Evolutionary conservation across 208 protist genomes (phyloP), one percentile per base, ranked within the genome.

Genomic region (Polymyxa betae): DNA sequence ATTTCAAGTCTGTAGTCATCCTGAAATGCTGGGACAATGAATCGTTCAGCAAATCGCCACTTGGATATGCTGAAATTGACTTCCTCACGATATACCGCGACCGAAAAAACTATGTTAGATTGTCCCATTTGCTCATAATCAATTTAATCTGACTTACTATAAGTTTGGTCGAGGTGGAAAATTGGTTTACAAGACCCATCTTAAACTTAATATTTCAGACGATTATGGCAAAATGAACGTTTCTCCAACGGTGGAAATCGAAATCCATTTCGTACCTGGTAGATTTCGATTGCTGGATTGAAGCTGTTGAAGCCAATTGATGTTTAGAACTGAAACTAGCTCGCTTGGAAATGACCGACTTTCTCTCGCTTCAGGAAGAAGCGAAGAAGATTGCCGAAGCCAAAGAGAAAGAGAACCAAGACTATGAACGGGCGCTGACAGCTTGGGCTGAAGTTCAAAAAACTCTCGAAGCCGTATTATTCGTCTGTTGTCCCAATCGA

Each of bases 21-120:
- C 12, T 82, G 16, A 5, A 82, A n/a, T 82, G 72, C 72, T 82
- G 72, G 72, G 72, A 82, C 40, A 82, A 82, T 43, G 72, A 82
- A 35, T 40, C 72, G 72, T 82, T 82, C 72, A 82, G 72, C 72
- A 5, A n/a, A 43, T 45, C 35, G n/a, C 72, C 72, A n/a, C n/a
- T 82, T 5, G 72, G 72, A 12, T 82, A 40, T n/a, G n/a, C 72
- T n/a, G n/a, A 5, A 5, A 5, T 82, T n/a, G 72, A 82, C n/a
- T 82, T 82, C 72, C 40, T 82, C 16, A 40, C 72, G 16, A 5
- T 82, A 5, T 82, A 45, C 35, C 72, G 72, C 10, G 72, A 82
- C 12, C n/a, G 72, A 5, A 82, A 82, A 82, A 82, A 5, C 16
- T 12, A 35, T 5, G 72, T 82, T 45, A 24, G 5, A 24, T 60